Base-by-base conservation (phyloP, 441 rosid genomes). In the Aquilaria agallochum region DNA sequence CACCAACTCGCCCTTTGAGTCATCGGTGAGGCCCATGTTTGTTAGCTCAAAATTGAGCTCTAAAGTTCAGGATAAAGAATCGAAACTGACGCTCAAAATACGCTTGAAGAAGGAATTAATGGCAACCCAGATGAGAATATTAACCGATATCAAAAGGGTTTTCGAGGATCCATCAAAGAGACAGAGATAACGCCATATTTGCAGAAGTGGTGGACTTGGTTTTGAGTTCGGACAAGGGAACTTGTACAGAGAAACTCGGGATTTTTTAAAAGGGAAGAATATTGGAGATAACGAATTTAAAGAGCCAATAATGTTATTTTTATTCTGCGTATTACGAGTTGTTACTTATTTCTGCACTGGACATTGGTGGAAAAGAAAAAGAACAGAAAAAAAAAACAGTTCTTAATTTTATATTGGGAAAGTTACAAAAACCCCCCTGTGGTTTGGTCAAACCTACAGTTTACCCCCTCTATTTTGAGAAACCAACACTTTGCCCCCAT, bases 11-110 rank as follows among this genome's bases (percentile, higher is more conserved):
- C 69, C 76, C 2, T 68, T 68, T 3, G 79, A 67, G 70, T 69
- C 76, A 69, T 65, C 86, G 61, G 71, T 65, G 49, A 51, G 57
- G 50, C 31, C 86, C 89, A 84, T 79, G 46, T 49, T 55, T 55
- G 49, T 46, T 53, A 58, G 40, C 57, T 11, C 4, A 55, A 52
- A 52, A 55, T 32, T 54, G 15, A 7, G 31, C 11, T 5, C 9
- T 8, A 6, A 12, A 5, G 20, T 47, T 5, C 8, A 30, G 20
- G 20, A 13, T 12, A 10, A 50, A 50, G 59, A 13, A 7, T 30
- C 31, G 20, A 30, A 59, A 31, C 4, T 50, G 50, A 51, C 49
- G 20, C 36, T 27, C 13, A 31, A 15, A 34, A 27, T 9, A 31
- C 44, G 57, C 34, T 20, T 48, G 53, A 62, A 51, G 11, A 51